A percentile compares a stretch with the other conserved stretches of the same genome.
phyloP scores from a whole-genome alignment of 2,329 filamentous ascomycete genomes.

The Sclerotinia trifoliorum region DNA sequence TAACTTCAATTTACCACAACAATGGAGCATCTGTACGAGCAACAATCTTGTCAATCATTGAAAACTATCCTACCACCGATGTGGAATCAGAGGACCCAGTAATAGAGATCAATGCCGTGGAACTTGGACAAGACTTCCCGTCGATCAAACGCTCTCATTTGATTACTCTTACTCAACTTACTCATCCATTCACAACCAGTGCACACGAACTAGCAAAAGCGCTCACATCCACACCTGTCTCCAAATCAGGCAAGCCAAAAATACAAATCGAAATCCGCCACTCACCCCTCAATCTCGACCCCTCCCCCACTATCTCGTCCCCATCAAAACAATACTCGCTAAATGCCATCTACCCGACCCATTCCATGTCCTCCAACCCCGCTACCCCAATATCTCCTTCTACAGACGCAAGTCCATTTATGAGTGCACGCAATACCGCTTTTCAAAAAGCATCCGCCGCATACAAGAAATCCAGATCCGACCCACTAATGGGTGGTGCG shows the following conservation, averaged over 20 bases:
- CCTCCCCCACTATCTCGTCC: background rate
- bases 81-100: constrained; percentile 47
- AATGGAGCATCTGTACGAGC: constrained; percentile 54
- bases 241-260: constrained; percentile 20
- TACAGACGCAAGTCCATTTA: constrained; percentile 23
- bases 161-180: constrained; percentile 54
- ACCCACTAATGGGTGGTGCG: constrained; percentile 71
- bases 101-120: constrained; percentile 50
- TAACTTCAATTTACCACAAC: constrained; percentile 60
- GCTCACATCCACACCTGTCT: constrained; percentile 42
- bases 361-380: background rate
- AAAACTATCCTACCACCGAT: constrained; percentile 33
- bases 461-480: constrained; percentile 62
- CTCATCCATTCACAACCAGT: constrained; percentile 54
- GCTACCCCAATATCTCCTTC: background rate
- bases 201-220: constrained; percentile 60
- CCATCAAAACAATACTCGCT: constrained; percentile 19
- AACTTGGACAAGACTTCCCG: constrained; percentile 55
- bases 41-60: constrained; percentile 53
- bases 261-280: constrained; percentile 38
- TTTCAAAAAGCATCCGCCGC: constrained; percentile 58
- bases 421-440: constrained; percentile 41
- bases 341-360: constrained; percentile 22
- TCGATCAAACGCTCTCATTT: constrained; percentile 49
- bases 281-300: constrained; percentile 31